Base-by-base conservation (phyloP, 495 filamentous ascomycete species). In the Aspergillus sclerotiicarbonarius region DNA sequence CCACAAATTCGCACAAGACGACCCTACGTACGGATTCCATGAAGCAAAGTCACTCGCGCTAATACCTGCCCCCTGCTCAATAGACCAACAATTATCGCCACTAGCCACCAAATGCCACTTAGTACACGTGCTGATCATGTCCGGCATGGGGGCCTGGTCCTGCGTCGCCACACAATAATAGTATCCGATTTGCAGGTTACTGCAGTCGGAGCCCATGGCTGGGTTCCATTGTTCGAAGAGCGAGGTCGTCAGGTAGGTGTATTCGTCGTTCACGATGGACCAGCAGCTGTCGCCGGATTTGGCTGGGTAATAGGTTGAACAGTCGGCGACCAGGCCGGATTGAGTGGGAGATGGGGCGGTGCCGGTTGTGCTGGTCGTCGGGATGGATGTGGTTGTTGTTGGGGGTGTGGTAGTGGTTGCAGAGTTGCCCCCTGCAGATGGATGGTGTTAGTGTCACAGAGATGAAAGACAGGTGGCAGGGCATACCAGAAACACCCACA, bases 11-110 rank as follows among this genome's bases (percentile, higher is more conserved):
- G 43, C 8, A 51, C 60, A 58, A 10, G 6, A 7, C 7, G 30
- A 32, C 4, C 60, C 60, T 1, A 62, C 60, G 13, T 19, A 9
- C 0, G 60, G 54, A 50, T 62, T 62, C 60, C 60, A 62, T 15
- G n/a, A 20, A 10, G 29, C 43, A 41, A 62, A 62, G 5, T 62
- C n/a, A 2, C 50, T 50, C 16, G 50, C 50, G 0, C 50, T 51
- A 21, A 62, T 58, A 1, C 8, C 7, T n/a, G 54, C 54, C 44
- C 32, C 19, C 44, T 58, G 54, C 55, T 62, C 50, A 35, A 62
- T 58, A 0, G 44, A 41, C 10, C 8, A 54, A 46, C 60, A 62
- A 10, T 31, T 54, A 19, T 62, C 55, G 1, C 60, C 54, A 7
- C 6, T 20, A 8, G 21, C 33, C 1, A 62, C 60, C 8, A 51